A percentile compares a stretch with the other conserved stretches of the same genome.
phyloP scores from a whole-genome alignment of 148 eudicot species.

The Rhododendron simsii region DNA sequence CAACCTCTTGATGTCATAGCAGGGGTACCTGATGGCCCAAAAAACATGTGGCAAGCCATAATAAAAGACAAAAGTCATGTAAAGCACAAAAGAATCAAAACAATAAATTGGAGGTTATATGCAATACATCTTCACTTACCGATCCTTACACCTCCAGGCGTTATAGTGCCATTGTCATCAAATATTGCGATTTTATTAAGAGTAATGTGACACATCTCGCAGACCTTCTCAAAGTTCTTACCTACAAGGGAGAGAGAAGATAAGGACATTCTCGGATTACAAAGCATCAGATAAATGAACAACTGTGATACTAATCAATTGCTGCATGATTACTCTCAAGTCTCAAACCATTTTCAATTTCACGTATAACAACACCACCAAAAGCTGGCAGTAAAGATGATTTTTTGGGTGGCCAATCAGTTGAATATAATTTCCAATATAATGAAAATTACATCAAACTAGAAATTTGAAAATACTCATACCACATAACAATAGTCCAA shows the following conservation, averaged over 20 bases:
- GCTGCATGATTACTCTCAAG: slow-evolving; percentile 4
- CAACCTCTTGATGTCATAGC: slow-evolving; percentile 90
- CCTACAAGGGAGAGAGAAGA: slow-evolving; percentile 32
- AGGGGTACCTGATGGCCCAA: slow-evolving; percentile 61
- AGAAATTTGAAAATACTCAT: not conserved
- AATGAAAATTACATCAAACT: not conserved
- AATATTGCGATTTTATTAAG: slow-evolving; percentile 71
- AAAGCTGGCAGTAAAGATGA: not conserved
- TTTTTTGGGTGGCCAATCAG: not conserved
- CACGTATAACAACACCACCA: slow-evolving; percentile 7
- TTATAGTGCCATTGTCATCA: slow-evolving; percentile 77
- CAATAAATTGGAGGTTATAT: not conserved
- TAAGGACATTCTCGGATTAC: not conserved
- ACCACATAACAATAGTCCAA: not conserved
- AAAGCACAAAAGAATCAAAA: not conserved
- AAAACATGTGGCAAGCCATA: not conserved
- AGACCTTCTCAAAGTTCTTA: slow-evolving; percentile 79
- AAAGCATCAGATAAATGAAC: not conserved
- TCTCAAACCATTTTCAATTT: slow-evolving; percentile 14
- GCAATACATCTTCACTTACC: slow-evolving; percentile 28
- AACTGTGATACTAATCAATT: not conserved
- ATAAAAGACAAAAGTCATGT: not conserved
- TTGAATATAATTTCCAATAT: not conserved
- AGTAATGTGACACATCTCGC: slow-evolving; percentile 87
- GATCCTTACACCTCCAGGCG: slow-evolving; percentile 65